Percentiles rank a stretch among this genome's conserved stretches.
Conservation (phyloP, 805 yeast genomes). For the Maudiozyma bulderi region DNA sequence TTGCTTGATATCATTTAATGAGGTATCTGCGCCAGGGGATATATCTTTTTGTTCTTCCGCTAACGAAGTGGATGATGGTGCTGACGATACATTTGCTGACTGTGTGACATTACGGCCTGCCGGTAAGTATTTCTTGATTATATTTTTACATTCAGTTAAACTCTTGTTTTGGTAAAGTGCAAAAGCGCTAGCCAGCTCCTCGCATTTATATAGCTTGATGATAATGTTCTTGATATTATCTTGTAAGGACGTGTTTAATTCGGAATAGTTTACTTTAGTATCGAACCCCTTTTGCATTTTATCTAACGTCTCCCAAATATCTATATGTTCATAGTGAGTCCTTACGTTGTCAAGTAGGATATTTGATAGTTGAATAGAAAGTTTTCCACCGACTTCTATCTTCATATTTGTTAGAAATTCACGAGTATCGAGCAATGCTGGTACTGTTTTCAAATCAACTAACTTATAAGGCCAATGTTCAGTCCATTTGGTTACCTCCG, state of each 20-base stretch:
- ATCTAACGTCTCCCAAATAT: slow-evolving; percentile 39
- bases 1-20: neutral
- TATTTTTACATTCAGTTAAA: slow-evolving; percentile 59
- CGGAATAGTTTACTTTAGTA: slow-evolving; percentile 26
- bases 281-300: slow-evolving; percentile 30
- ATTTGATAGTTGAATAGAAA: slow-evolving; percentile 47
- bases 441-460: slow-evolving; percentile 24
- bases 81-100: neutral
- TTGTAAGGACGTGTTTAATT: slow-evolving; percentile 34
- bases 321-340: slow-evolving; percentile 42
- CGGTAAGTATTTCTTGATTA: slow-evolving; percentile 61
- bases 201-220: slow-evolving; percentile 50
- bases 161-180: slow-evolving; percentile 56
- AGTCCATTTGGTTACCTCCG: slow-evolving; percentile 24
- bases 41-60: neutral
- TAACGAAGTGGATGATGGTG: slow-evolving; percentile 2
- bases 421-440: slow-evolving; percentile 32
- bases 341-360: slow-evolving; percentile 54
- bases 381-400: slow-evolving; percentile 60
- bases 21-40: neutral
- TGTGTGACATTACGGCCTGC: neutral
- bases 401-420: slow-evolving; percentile 47
- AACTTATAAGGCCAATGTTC: slow-evolving; percentile 35
- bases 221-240: slow-evolving; percentile 38
- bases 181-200: slow-evolving; percentile 53